Evolutionary conservation across 2,329 filamentous ascomycete species (phyloP).

Genomic region (Aspergillus brasiliensis): DNA sequence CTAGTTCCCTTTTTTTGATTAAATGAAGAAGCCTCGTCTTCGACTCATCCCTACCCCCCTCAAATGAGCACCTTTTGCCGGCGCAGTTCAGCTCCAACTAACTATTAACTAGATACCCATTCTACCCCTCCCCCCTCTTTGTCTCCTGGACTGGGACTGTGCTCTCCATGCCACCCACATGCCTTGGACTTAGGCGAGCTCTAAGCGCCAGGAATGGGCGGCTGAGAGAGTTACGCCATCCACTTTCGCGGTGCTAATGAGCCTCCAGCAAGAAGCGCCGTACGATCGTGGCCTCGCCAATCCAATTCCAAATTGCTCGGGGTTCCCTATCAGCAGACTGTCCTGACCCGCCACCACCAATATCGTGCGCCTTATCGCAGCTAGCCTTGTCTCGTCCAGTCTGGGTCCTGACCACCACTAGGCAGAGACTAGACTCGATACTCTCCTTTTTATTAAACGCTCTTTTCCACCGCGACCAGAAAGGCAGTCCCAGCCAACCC

Average conservation of each 20-base stretch:
- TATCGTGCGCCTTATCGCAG: not conserved
- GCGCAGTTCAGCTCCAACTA: not conserved
- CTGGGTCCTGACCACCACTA: not conserved
- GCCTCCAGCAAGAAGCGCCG: not conserved
- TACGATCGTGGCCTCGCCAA: not conserved
- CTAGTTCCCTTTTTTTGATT: not conserved
- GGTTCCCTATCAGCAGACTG: not conserved
- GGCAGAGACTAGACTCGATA: not conserved
- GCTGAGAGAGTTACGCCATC: not conserved
- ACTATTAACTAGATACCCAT: no score
- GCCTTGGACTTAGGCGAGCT: not conserved
- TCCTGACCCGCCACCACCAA: not conserved
- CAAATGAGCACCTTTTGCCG: not conserved
- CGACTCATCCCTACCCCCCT: no score
- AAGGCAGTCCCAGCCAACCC: not conserved
- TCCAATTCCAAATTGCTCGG: not conserved
- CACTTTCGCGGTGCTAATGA: not conserved
- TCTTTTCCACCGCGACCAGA: no score
- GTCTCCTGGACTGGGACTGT: not conserved
- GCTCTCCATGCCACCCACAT: not conserved
- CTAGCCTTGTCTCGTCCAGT: not conserved
- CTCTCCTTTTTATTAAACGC: not conserved
- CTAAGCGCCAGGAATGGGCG: constrained; percentile 5
- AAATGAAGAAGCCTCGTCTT: not conserved
- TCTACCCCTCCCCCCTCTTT: not conserved